These are phyloP conservation scores for Scopulariopsis brevicaulis DNA, from an alignment of 2,329 filamentous ascomycete genomes.

Conservation along the genomic window DNA sequence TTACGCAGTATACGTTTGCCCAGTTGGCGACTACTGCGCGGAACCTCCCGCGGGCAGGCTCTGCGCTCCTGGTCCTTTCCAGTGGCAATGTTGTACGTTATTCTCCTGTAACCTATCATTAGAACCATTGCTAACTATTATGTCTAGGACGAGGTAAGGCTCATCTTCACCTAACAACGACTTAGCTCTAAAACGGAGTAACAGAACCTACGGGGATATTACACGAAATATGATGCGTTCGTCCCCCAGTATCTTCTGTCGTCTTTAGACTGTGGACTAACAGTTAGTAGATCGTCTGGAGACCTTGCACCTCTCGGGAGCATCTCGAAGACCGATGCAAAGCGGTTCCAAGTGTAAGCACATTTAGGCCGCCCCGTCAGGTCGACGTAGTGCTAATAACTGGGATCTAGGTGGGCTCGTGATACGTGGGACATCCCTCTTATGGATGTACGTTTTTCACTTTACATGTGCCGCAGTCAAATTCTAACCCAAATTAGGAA, in stretches of 20 bases:
- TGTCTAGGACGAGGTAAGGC: slow-evolving; percentile 16
- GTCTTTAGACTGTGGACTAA: neutral
- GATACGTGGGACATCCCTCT: slow-evolving; percentile 49
- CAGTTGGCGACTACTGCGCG: slow-evolving; percentile 49
- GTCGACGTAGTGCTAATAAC: neutral
- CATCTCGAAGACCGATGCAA: slow-evolving; percentile 51
- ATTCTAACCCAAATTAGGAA: slow-evolving; percentile 14
- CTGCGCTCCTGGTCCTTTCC: slow-evolving; percentile 50
- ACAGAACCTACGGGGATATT: slow-evolving; percentile 31
- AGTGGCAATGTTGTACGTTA: slow-evolving; percentile 41
- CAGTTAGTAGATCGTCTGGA: slow-evolving; percentile 17
- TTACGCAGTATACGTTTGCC: slow-evolving; percentile 51
- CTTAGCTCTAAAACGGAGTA: neutral
- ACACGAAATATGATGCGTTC: slow-evolving; percentile 26
- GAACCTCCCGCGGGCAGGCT: slow-evolving; percentile 34
- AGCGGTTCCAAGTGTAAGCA: slow-evolving; percentile 45
- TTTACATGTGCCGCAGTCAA: too few relatives aligned
- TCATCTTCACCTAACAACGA: neutral
- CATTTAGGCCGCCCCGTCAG: neutral
- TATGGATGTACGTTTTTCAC: slow-evolving; percentile 23
- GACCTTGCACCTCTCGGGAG: slow-evolving; percentile 46
- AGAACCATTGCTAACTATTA: neutral
- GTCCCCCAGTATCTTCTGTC: neutral
- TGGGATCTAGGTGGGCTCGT: slow-evolving; percentile 24
- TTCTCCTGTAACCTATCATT: neutral